phyloP scores from a whole-genome alignment of 2,329 filamentous ascomycete species.

The Pyrenophora graminea region DNA sequence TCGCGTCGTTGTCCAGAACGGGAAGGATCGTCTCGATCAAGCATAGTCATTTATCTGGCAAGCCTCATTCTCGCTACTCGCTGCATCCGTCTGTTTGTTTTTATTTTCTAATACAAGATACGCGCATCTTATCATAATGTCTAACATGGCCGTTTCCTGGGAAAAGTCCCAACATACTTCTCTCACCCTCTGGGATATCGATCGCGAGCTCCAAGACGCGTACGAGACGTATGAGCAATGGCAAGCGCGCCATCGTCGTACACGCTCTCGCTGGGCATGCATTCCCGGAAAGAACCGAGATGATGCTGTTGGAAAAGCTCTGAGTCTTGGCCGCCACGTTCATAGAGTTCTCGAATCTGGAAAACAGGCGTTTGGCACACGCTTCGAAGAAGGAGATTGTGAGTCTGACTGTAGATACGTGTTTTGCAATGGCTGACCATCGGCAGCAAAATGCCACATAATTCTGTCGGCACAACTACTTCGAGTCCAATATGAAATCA shows the following conservation, averaged over 20 bases:
- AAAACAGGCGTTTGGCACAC: slow-evolving; percentile 30
- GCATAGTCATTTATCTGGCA: slow-evolving; percentile 10
- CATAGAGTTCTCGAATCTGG: slow-evolving; percentile 35
- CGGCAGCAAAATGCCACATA: slow-evolving; percentile 36
- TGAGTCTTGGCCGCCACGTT: slow-evolving; percentile 35
- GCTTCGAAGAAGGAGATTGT: slow-evolving; percentile 43
- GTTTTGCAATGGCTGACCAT: slow-evolving; percentile 16
- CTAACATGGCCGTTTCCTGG: slow-evolving; percentile 24
- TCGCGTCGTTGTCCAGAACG: slow-evolving; percentile 6
- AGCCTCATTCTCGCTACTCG: slow-evolving; percentile 3
- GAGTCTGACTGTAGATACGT: slow-evolving; percentile 4
- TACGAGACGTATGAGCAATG: slow-evolving; percentile 42
- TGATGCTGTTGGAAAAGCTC: slow-evolving; percentile 32
- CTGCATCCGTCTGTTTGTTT: slow-evolving; percentile 2
- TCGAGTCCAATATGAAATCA: slow-evolving; percentile 41
- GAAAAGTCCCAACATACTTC: slow-evolving; percentile 38
- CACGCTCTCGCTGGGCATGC: slow-evolving; percentile 32
- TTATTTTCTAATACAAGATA: slow-evolving; percentile 1
- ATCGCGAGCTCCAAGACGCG: slow-evolving; percentile 41
- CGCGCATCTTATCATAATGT: slow-evolving; percentile 13
- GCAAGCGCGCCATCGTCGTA: slow-evolving; percentile 25
- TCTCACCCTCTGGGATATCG: slow-evolving; percentile 43
- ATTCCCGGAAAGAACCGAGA: slow-evolving; percentile 30
- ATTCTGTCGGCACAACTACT: slow-evolving; percentile 39
- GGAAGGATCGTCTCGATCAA: slow-evolving; percentile 12